Percentiles rank a stretch among this genome's conserved stretches.
phyloP scores from a whole-genome alignment of 176 grass and related monocot genomes.

The Aegilops speltoides region DNA sequence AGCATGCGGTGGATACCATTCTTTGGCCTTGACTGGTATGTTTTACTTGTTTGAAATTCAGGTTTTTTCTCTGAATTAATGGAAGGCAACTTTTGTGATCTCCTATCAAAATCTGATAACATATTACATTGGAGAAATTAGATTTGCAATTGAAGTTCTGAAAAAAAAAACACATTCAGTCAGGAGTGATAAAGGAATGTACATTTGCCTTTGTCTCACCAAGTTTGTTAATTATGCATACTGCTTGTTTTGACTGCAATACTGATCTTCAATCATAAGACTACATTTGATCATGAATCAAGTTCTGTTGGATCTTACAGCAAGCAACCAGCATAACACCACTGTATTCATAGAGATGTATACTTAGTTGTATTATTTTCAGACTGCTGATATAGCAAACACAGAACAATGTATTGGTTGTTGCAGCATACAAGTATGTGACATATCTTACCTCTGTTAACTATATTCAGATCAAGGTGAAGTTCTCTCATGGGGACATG shows the following conservation, averaged over 20 bases:
- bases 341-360: neutral
- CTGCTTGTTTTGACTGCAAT: neutral
- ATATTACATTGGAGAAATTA: neutral
- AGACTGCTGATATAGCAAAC: neutral
- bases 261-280: neutral
- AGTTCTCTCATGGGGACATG: constrained; percentile 91
- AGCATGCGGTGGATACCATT: constrained; percentile 90
- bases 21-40: constrained; percentile 92
- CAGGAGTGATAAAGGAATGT: neutral
- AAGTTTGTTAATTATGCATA: neutral
- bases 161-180: neutral
- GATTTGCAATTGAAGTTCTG: neutral
- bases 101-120: neutral
- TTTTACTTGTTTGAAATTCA: constrained; percentile 26
- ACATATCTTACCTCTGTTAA: neutral
- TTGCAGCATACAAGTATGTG: constrained; percentile 20
- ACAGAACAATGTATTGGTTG: neutral
- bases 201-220: neutral
- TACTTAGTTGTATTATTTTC: neutral
- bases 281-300: neutral
- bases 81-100: neutral
- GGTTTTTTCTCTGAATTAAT: neutral
- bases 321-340: neutral
- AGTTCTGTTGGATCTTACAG: neutral
- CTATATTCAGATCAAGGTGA: constrained; percentile 70